A percentile compares a stretch with the other conserved stretches of the same genome.
These are phyloP conservation scores for Aschersonia sp. DNA, from an alignment of 2,329 filamentous ascomycete genomes.

Conservation along the genomic window DNA sequence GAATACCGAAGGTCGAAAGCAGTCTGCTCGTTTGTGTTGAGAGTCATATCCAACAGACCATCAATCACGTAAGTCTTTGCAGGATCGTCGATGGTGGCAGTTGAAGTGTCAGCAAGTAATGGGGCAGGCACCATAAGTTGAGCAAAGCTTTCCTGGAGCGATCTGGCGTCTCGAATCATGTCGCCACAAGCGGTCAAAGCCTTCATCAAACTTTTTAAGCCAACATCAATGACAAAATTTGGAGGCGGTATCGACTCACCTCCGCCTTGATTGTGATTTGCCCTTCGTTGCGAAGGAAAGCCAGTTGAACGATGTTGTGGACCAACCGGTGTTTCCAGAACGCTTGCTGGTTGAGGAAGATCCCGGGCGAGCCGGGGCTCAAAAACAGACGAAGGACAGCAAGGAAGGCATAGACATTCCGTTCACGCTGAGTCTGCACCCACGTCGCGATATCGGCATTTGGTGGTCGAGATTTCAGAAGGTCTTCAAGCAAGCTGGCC, in stretches of 20 bases:
- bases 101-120: constrained; percentile 21
- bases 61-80: constrained; percentile 79
- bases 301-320: constrained; percentile 65
- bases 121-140: constrained; percentile 64
- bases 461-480: constrained; percentile 36
- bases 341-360: constrained; percentile 66
- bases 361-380: constrained; percentile 63
- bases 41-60: constrained; percentile 68
- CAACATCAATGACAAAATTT: neutral
- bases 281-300: constrained; percentile 54
- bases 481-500: constrained; percentile 50
- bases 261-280: constrained; percentile 71
- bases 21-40: constrained; percentile 51
- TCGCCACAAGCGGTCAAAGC: constrained; percentile 77
- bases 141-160: constrained; percentile 78
- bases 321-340: constrained; percentile 77
- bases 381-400: constrained; percentile 80
- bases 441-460: constrained; percentile 53
- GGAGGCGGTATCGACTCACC: constrained; percentile 26
- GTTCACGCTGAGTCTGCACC: constrained; percentile 65
- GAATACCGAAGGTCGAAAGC: constrained; percentile 71
- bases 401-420: constrained; percentile 82
- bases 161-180: constrained; percentile 67
- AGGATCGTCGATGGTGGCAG: constrained; percentile 27
- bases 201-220: constrained; percentile 22